Evolutionary conservation across 148 eudicot species (phyloP).

Genomic region (Tetragonia tetragonoides): DNA sequence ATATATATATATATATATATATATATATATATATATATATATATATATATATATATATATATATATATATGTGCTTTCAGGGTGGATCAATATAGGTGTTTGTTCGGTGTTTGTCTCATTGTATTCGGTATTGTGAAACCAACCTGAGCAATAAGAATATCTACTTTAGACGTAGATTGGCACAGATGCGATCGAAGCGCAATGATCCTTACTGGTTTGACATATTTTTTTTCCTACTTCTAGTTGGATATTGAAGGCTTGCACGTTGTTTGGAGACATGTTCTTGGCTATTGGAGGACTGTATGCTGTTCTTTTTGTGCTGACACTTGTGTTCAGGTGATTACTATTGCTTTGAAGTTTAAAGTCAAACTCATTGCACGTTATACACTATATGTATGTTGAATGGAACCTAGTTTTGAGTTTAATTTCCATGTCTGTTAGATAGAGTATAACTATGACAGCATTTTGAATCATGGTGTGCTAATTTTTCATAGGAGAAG

Average conservation of each 20-base stretch:
- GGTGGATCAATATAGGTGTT: conserved; percentile 77
- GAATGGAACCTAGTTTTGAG: no score
- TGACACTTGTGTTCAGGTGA: conserved; percentile 73
- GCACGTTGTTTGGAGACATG: conserved; percentile 78
- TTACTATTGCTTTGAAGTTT: background rate
- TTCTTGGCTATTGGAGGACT: conserved; percentile 70
- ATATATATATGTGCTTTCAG: conserved; percentile 74
- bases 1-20: no score
- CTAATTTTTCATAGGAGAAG: no score
- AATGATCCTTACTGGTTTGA: conserved; percentile 53
- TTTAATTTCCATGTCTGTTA: background rate
- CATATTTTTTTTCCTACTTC: conserved; percentile 80
- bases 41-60: no score
- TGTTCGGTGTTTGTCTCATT: conserved; percentile 58
- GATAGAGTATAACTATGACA: no score
- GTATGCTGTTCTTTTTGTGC: conserved; percentile 76
- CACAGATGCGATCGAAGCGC: conserved; percentile 42
- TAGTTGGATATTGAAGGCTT: conserved; percentile 88
- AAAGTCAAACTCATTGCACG: background rate
- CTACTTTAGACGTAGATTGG: conserved; percentile 74
- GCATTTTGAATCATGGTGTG: no score
- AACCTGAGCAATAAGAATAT: conserved; percentile 68
- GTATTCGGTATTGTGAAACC: conserved; percentile 84
- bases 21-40: no score
- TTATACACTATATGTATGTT: background rate